These are phyloP conservation scores for Alternaria angustiovoidea DNA, from an alignment of 2,329 filamentous ascomycete genomes.

Conservation along the genomic window DNA sequence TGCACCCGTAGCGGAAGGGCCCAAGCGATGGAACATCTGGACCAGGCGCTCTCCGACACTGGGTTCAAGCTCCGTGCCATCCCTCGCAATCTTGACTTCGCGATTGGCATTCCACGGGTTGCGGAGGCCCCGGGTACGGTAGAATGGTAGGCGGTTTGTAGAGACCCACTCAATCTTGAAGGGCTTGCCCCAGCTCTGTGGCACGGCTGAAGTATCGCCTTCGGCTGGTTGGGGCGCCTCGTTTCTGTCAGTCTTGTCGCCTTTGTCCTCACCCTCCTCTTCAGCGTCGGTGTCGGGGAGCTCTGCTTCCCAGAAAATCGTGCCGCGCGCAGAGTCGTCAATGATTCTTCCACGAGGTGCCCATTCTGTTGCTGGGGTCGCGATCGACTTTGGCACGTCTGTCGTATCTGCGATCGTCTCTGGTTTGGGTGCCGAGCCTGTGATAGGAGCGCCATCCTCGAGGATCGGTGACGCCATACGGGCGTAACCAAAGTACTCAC, in stretches of 20 bases:
- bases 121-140: constrained; percentile 82
- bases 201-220: constrained; percentile 48
- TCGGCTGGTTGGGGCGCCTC: constrained; percentile 39
- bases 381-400: constrained; percentile 80
- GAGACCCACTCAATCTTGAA: constrained; percentile 93
- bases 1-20: constrained; percentile 36
- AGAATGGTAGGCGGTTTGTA: constrained; percentile 83
- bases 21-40: constrained; percentile 71
- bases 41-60: constrained; percentile 78
- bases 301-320: constrained; percentile 95
- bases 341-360: constrained; percentile 87
- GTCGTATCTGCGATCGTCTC: constrained; percentile 63
- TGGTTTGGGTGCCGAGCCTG: constrained; percentile 66
- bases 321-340: constrained; percentile 90
- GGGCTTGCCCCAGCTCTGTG: constrained; percentile 84
- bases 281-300: constrained; percentile 62
- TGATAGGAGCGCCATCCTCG: constrained; percentile 66
- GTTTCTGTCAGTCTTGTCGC: constrained; percentile 53
- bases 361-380: constrained; percentile 78
- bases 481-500: constrained; percentile 95
- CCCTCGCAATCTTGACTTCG: constrained; percentile 94
- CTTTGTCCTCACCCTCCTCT: constrained; percentile 53
- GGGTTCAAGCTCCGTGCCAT: constrained; percentile 92
- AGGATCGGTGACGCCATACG: constrained; percentile 87
- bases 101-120: constrained; percentile 96